Base-by-base conservation (phyloP, 495 filamentous ascomycete genomes). In the Saxophila tyrrhenica region DNA sequence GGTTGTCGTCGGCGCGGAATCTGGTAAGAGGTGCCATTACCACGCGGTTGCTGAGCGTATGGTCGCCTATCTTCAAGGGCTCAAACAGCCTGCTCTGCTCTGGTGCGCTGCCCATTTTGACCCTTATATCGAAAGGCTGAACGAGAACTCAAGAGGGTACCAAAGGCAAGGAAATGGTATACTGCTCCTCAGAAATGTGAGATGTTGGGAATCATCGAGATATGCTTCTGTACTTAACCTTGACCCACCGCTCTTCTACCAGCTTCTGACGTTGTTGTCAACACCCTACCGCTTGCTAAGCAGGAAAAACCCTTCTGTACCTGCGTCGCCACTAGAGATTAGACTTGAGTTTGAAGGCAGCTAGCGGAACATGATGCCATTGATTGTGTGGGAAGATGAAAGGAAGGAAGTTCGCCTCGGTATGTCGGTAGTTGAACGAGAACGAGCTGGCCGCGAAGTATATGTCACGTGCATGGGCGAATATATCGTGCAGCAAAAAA, bases 1-100 rank as follows among this genome's bases (percentile, higher is more conserved):
- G 74, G 56, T 68, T 67, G 62, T 72, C 63, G 17, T 73, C 49
- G 25, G 61, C 62, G 15, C 60, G 52, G 49, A 57, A 62, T 2
- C 62, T 52, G 25, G 62, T 62, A 22, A 65, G 43, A 1, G 62
- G 62, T 0, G 56, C 52, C 62, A 62, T 60, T 8, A 52, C 51
- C 3, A 65, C 1, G 29, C 62, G 62, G 50, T 48, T 42, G 11
- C 51, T 49, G 15, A 65, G 51, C 19, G 43, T 55, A 24, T 44
- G 23, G 11, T 25, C 2, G 17, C 62, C 62, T 11, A 65, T 22
- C 13, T 52, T 22, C 10, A 65, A 38, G 20, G 60, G 60, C 44
- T 51, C 24, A 45, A 65, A 65, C 25, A 65, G 56, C 68, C 21
- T 44, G 41, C 41, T 44, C 16, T 44, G 15, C 19, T n/a, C 41